Conservation (phyloP, 768 basidiomycete genomes). For the Leccinum disarticulatum region DNA sequence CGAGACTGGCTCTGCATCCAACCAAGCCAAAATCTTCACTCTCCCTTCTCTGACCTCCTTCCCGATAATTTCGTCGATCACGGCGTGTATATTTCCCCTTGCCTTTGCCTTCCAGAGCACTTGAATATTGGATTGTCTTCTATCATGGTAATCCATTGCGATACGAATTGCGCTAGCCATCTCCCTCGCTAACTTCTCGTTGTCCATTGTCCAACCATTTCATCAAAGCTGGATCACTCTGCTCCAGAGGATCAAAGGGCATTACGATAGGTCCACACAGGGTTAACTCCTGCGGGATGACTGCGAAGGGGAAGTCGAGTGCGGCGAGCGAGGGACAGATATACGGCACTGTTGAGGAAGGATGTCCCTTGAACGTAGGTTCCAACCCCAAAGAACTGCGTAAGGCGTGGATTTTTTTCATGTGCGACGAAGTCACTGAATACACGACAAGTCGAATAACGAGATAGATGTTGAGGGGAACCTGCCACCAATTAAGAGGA, state of each 20-base stretch:
- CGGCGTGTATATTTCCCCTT: background rate
- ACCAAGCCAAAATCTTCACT: slow-evolving; percentile 12
- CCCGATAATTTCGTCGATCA: background rate
- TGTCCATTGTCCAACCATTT: background rate
- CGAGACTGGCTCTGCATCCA: slow-evolving; percentile 13
- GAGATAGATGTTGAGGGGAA: background rate
- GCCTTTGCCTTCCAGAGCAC: slow-evolving; percentile 32
- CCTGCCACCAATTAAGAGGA: slow-evolving; percentile 20
- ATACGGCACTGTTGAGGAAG: background rate
- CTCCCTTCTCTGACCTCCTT: slow-evolving; percentile 8
- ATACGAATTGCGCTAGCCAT: slow-evolving; percentile 9
- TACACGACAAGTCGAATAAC: background rate
- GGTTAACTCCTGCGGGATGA: slow-evolving; percentile 9
- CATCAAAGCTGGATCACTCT: too few relatives aligned
- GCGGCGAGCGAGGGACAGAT: slow-evolving; percentile 6
- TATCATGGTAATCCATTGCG: slow-evolving; percentile 6
- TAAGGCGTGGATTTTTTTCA: background rate
- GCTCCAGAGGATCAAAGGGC: too few relatives aligned
- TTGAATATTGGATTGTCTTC: background rate
- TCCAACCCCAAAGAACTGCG: slow-evolving; percentile 9
- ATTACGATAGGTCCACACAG: slow-evolving; percentile 9
- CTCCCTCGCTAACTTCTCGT: background rate
- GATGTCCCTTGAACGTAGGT: background rate
- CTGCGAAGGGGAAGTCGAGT: background rate
- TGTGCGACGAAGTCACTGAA: background rate